Evolutionary conservation across 148 eudicot species (phyloP).

Genomic region (Amaranthus palmeri): DNA sequence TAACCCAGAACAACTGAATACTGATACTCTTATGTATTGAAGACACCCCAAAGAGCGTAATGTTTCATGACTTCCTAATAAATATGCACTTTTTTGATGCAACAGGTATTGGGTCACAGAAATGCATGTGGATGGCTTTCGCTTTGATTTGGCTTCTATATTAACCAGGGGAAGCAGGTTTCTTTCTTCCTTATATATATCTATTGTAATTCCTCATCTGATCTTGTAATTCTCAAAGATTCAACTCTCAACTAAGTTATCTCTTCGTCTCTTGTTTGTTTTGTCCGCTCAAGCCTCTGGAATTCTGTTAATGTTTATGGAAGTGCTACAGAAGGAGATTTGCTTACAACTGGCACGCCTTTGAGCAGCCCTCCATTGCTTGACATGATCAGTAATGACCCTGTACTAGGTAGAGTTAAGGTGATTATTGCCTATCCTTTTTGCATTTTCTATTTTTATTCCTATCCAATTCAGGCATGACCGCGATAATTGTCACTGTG

Average conservation of each 20-base stretch:
- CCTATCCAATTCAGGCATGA: too few relatives aligned
- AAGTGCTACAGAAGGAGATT: slow-evolving; percentile 44
- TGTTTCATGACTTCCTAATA: not conserved
- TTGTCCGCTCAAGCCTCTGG: slow-evolving; percentile 56
- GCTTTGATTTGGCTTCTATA: slow-evolving; percentile 99
- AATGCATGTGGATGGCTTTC: slow-evolving; percentile 99
- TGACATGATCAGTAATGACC: slow-evolving; percentile 97
- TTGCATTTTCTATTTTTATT: not conserved
- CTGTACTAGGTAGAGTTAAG: slow-evolving; percentile 74
- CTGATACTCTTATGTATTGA: not conserved
- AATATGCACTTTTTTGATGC: slow-evolving; percentile 9
- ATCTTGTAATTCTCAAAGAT: not conserved
- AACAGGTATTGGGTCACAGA: slow-evolving; percentile 97
- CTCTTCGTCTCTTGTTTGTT: slow-evolving; percentile 12
- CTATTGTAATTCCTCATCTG: slow-evolving; percentile 5
- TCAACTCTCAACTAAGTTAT: not conserved
- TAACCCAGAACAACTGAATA: not conserved
- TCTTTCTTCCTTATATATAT: slow-evolving; percentile 4
- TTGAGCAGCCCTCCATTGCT: slow-evolving; percentile 80
- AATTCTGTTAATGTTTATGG: slow-evolving; percentile 87
- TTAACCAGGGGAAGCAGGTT: slow-evolving; percentile 95
- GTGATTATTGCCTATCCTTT: slow-evolving; percentile 26
- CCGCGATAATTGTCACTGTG: too few relatives aligned
- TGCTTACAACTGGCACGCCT: slow-evolving; percentile 78
- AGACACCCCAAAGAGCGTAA: not conserved